phyloP scores from a whole-genome alignment of 2,329 filamentous ascomycete genomes.

The Volutella citrinella region DNA sequence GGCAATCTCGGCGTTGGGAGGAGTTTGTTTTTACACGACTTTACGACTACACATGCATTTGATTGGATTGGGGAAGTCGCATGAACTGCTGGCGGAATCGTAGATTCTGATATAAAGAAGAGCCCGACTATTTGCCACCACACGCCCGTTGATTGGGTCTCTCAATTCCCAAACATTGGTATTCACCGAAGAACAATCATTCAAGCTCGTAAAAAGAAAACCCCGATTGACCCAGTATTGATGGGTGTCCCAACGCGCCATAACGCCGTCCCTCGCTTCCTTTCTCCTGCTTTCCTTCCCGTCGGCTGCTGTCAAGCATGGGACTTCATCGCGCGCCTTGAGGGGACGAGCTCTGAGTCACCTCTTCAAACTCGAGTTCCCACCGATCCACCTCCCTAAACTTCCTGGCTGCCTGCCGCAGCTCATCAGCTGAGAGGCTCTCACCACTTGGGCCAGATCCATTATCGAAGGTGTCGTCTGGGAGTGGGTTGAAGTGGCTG shows the following conservation, averaged over 20 bases:
- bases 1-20: no score
- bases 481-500: constrained; percentile 40
- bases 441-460: constrained; percentile 31
- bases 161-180: constrained; percentile 8
- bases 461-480: constrained; percentile 43
- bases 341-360: constrained; percentile 54
- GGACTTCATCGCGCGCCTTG: constrained; percentile 44
- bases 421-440: constrained; percentile 46
- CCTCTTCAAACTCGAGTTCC: constrained; percentile 66
- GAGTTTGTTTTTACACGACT: not conserved
- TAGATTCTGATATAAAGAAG: no score
- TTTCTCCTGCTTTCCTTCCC: constrained; percentile 2
- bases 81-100: no score
- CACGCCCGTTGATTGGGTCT: no score
- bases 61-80: no score
- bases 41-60: no score
- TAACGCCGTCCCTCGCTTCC: constrained; percentile 1
- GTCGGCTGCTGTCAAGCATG: no score
- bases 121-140: no score
- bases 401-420: constrained; percentile 58
- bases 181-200: constrained; percentile 18
- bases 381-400: constrained; percentile 69
- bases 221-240: not conserved
- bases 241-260: constrained; percentile 8
- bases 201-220: constrained; percentile 14